Base-by-base conservation (phyloP, 345 rosid species). In the Bruguiera parviflora region DNA sequence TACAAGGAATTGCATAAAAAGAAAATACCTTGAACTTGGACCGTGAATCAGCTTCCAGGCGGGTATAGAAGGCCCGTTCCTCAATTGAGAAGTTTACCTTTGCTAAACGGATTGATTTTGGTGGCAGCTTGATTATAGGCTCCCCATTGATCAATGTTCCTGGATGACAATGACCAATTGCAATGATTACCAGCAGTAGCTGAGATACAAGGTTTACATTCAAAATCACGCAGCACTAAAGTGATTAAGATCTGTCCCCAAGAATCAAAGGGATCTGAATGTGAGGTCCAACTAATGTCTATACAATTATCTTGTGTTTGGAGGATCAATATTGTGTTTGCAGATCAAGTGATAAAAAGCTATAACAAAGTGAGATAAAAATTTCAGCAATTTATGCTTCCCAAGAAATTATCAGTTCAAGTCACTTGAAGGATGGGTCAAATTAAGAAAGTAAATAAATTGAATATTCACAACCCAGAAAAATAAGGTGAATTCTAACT, bases 61-160 rank as follows among this genome's bases (percentile, higher is more conserved):
- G 83, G 52, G 31, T 74, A 85, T 92, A 95, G 85, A 95, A 95
- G 70, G 82, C 84, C 65, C 99, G 86, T 71, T 95, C 99, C 81
- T 90, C 92, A 18, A 24, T 56, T 47, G 99, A 86, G 80, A 95
- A 95, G 58, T 87, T 88, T 67, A 88, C 96, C 77, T 82, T 88
- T 53, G 70, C 71, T 91, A 92, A 74, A 79, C 67, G 9, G 58
- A 88, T 67, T 51, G 81, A 60, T 84, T 95, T 95, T 37, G 93
- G 93, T 47, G 99, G 99, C 80, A 95, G 76, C 20, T 74, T 84
- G 61, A 95, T 84, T 72, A 95, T 95, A 59, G 97, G 96, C 84
- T 88, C 79, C 58, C 97, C 96, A 77, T 92, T 88, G 59, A 95
- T 85, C 74, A 87, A 70, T 58, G 97, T 92, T 74, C 85, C 97